A percentile compares a stretch with the other conserved stretches of the same genome.
Evolutionary conservation across 768 basidiomycete species (phyloP).

Genomic region (Xerocomus potaroensis): DNA sequence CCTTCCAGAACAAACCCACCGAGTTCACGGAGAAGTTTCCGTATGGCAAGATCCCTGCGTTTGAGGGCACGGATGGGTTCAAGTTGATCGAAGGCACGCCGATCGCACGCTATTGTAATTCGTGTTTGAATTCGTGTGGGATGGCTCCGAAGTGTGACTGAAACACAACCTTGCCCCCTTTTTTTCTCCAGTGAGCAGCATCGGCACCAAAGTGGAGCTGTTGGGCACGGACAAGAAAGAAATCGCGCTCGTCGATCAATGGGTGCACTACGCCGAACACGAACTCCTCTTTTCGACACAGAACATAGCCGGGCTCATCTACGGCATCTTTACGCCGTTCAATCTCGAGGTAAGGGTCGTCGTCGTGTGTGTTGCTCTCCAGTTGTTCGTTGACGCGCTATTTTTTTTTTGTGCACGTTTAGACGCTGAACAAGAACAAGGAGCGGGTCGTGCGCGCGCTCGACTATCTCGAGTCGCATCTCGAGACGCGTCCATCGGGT

Average conservation of each 20-base stretch:
- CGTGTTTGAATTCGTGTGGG: not conserved
- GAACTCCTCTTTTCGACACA: constrained; percentile 5
- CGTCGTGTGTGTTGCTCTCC: no score
- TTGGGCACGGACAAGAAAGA: constrained; percentile 11
- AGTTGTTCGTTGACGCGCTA: not conserved
- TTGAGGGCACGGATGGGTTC: constrained; percentile 16
- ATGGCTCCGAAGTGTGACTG: no score
- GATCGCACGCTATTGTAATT: constrained; percentile 19
- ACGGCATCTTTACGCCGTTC: not conserved
- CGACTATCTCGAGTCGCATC: constrained; percentile 10
- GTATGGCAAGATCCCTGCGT: constrained; percentile 17
- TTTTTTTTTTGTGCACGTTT: not conserved
- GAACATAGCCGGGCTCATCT: no score
- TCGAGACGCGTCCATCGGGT: constrained; percentile 8
- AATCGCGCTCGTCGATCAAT: constrained; percentile 14
- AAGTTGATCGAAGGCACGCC: constrained; percentile 10
- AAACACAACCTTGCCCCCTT: not conserved
- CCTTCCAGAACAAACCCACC: constrained; percentile 8
- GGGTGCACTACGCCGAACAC: constrained; percentile 17
- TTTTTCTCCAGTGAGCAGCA: constrained; percentile 13
- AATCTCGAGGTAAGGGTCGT: not conserved
- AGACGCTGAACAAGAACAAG: constrained; percentile 1
- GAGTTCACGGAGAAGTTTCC: constrained; percentile 12
- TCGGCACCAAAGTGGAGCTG: constrained; percentile 10
- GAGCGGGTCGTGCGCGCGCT: constrained; percentile 8